Base-by-base conservation (phyloP, 1,139 yeast species). In the Suhomyces terraborum region DNA sequence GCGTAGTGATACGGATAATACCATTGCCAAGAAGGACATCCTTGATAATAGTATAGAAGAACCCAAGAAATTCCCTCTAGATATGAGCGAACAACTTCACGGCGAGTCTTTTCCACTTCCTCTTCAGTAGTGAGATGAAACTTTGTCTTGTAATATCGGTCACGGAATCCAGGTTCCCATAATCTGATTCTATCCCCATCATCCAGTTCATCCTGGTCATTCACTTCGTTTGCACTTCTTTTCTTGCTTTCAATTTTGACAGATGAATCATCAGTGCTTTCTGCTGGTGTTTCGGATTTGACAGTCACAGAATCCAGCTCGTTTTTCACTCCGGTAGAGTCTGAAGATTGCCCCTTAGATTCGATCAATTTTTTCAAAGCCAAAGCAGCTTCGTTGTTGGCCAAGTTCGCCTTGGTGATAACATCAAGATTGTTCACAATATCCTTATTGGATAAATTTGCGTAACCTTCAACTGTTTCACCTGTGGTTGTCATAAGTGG, bases 21-120 rank as follows among this genome's bases (percentile, higher is more conserved):
- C 98, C 98, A 94, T 43, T 84, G 85, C 99, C 99, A 94, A 0
- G 98, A 91, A 0, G 96, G 95, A 66, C 98, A 93, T 3, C 97
- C 98, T 66, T 93, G 98, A 61, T 88, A 93, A 65, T 94, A 94
- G 62, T 94, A 94, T 42, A 87, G 66, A 47, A 93, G 70, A 1
- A 85, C 96, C 99, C 99, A 94, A 13, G 96, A 82, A 6, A 93
- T 85, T 46, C 99, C 99, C 62, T 93, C 97, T 44, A 94, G 77
- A 58, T 94, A 94, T 43, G 82, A 78, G 38, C 71, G 70, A 0
- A 84, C 91, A 55, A 93, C 81, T 31, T 77, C 73, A 45, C 75
- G 75, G 39, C 84, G 76, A 27, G 80, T 72, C 12, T 63, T 61
- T 1, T 77, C 75, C 24, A 82, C 74, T 50, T 85, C 87, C 32